A percentile compares a stretch with the other conserved stretches of the same genome.
Evolutionary conservation across 345 rosid genomes (phyloP).

Genomic region (Salix udensis): DNA sequence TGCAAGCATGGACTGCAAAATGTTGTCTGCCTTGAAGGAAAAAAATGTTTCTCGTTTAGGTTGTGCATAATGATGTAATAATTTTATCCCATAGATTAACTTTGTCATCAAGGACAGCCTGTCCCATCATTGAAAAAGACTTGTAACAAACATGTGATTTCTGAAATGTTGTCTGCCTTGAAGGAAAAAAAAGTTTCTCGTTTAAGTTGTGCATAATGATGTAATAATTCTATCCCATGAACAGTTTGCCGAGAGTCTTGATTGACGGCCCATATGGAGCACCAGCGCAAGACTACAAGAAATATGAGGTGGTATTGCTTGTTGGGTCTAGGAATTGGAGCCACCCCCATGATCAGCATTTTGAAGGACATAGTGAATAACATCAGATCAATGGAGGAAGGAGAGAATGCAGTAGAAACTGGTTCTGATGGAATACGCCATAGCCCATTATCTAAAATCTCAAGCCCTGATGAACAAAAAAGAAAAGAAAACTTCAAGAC

Average conservation of each 20-base stretch:
- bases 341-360: constrained; percentile 88
- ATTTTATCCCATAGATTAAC: not conserved
- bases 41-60: too few species aligned
- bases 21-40: too few species aligned
- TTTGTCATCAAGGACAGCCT: not conserved
- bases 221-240: not conserved
- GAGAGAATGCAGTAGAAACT: constrained; percentile 35
- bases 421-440: constrained; percentile 18
- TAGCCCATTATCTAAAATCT: too few species aligned
- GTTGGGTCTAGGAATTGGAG: constrained; percentile 86
- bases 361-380: constrained; percentile 72
- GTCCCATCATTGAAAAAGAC: not conserved
- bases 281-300: constrained; percentile 82
- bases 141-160: not conserved
- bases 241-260: constrained; percentile 67
- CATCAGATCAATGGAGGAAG: constrained; percentile 50
- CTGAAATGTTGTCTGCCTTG: not conserved
- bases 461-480: constrained; percentile 32
- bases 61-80: too few species aligned
- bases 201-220: not conserved
- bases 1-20: too few species aligned
- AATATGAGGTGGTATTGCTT: constrained; percentile 65
- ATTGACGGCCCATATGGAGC: constrained; percentile 89
- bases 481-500: constrained; percentile 55
- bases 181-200: not conserved